Evolutionary conservation across 2,329 filamentous ascomycete species (phyloP), one percentile per base, ranked within the genome.

Genomic region (Zelopaecilomyces penicillatus): DNA sequence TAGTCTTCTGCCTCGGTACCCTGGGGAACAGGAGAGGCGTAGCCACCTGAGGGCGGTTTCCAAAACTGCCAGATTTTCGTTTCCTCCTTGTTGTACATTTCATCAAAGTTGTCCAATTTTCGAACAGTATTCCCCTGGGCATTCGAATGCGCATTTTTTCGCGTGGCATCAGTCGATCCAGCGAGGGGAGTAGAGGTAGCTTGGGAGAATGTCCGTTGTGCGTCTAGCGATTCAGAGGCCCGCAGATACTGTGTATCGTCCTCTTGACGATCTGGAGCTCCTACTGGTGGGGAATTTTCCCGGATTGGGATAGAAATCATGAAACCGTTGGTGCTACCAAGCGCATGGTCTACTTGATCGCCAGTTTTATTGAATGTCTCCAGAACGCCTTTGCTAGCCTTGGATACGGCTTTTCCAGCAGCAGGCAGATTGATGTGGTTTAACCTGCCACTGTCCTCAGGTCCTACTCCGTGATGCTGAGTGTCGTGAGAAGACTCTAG

Each of bases 11-110:
- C 63, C 30, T 73, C 70, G n/a, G 59, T 61, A 4, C 74, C 75
- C 42, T 82, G 78, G 0, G 80, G 80, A 1, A 82, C 63, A 0
- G 80, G 80, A 0, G 78, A 82, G 6, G 74, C 66, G 53, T 80
- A 83, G 3, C 74, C 75, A 27, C 80, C 80, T 2, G 72, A 63
- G 0, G 80, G 80, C 0, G 76, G 74, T 53, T 80, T 78, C 80
- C 80, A 83, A 47, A 83, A 83, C 48, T 83, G 64, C 66, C 75
- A 83, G 68, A 78, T 83, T 35, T 62, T 66, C 1, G 66, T 61
- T 28, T 68, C 63, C 7, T 73, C 67, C 5, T 64, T 65, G 42
- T 64, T 57, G 43, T 72, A 70, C 61, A 76, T 71, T 8, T 74
- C 69, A 3, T 75, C 68, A 34, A 71, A 54, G 40, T 76, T 69